These are phyloP conservation scores for Gymnopus androsaceus DNA, from an alignment of 1,284 basidiomycete species.

Conservation along the genomic window DNA sequence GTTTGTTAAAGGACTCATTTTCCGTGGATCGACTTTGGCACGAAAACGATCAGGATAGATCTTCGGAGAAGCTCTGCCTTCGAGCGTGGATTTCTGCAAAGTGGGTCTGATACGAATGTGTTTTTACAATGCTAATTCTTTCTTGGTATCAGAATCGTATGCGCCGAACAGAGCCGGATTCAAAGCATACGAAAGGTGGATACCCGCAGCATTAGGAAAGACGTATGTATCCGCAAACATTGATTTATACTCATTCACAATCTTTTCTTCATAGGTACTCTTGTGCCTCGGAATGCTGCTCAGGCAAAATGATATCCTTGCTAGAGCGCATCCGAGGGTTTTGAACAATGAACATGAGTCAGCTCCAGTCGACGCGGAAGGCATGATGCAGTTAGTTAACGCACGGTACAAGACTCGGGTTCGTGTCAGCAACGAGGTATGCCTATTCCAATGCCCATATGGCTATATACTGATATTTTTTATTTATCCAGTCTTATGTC, in stretches of 20 bases:
- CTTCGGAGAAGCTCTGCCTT: slow-evolving; percentile 26
- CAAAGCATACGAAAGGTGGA: slow-evolving; percentile 22
- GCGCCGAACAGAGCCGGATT: slow-evolving; percentile 1
- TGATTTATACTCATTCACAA: background rate
- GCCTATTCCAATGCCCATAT: slow-evolving; percentile 1
- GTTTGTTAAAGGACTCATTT: slow-evolving; percentile 20
- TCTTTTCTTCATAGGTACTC: slow-evolving; percentile 26
- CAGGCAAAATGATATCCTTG: slow-evolving; percentile 29
- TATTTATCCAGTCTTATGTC: slow-evolving; percentile 28
- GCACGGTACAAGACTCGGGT: slow-evolving; percentile 38
- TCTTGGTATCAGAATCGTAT: slow-evolving; percentile 12
- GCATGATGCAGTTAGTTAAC: slow-evolving; percentile 30
- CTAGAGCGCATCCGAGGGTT: slow-evolving; percentile 28
- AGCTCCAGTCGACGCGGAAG: slow-evolving; percentile 18
- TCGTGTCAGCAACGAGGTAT: slow-evolving; percentile 33
- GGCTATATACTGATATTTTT: background rate
- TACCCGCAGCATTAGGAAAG: slow-evolving; percentile 21
- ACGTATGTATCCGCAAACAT: slow-evolving; percentile 16
- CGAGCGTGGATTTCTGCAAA: slow-evolving; percentile 42
- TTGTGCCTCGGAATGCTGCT: slow-evolving; percentile 26
- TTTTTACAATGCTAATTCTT: background rate
- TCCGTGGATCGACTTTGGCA: slow-evolving; percentile 33
- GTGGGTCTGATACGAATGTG: slow-evolving; percentile 20
- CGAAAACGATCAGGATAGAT: slow-evolving; percentile 18
- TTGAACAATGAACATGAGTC: slow-evolving; percentile 25